Percentiles rank a stretch among this genome's conserved stretches.
Evolutionary conservation across 1,284 basidiomycete species (phyloP).

Genomic region (Cutaneotrichosporon daszewskae): DNA sequence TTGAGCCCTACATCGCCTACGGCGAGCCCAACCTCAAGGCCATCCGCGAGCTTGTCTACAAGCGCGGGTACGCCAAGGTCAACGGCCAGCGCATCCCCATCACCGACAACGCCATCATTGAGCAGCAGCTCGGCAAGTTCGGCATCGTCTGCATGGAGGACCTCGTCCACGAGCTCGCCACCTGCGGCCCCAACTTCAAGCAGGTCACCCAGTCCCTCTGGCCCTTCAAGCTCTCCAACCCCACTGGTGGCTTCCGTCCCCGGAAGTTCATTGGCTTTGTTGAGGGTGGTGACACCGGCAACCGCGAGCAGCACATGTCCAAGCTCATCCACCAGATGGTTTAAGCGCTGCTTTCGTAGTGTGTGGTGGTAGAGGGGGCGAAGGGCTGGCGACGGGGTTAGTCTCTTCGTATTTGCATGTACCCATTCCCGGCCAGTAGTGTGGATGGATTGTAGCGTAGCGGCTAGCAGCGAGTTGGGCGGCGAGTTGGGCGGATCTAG

Average conservation of each 20-base stretch:
- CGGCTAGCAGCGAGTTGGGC: too few species aligned
- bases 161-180: slow-evolving; percentile 95
- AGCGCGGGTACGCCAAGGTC: slow-evolving; percentile 98
- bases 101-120: slow-evolving; percentile 88
- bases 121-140: slow-evolving; percentile 84
- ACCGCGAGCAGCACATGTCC: slow-evolving; percentile 95
- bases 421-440: slow-evolving; percentile 18
- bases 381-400: slow-evolving; percentile 22
- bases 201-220: slow-evolving; percentile 95
- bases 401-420: slow-evolving; percentile 28
- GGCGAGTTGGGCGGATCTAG: too few species aligned
- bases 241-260: slow-evolving; percentile 93
- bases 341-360: slow-evolving; percentile 47
- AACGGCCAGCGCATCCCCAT: slow-evolving; percentile 96
- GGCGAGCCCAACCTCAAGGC: slow-evolving; percentile 90
- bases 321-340: slow-evolving; percentile 97
- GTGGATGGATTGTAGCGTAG: too few species aligned
- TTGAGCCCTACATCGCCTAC: slow-evolving; percentile 96
- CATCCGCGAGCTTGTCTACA: slow-evolving; percentile 97
- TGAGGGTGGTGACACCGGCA: slow-evolving; percentile 86
- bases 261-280: slow-evolving; percentile 95
- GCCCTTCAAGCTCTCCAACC: slow-evolving; percentile 99
- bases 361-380: slow-evolving; percentile 15
- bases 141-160: slow-evolving; percentile 98
- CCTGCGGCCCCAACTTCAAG: slow-evolving; percentile 97